Evolutionary conservation across 2,329 filamentous ascomycete genomes (phyloP).

Genomic region (Stagonosporopsis chrysanthemi): DNA sequence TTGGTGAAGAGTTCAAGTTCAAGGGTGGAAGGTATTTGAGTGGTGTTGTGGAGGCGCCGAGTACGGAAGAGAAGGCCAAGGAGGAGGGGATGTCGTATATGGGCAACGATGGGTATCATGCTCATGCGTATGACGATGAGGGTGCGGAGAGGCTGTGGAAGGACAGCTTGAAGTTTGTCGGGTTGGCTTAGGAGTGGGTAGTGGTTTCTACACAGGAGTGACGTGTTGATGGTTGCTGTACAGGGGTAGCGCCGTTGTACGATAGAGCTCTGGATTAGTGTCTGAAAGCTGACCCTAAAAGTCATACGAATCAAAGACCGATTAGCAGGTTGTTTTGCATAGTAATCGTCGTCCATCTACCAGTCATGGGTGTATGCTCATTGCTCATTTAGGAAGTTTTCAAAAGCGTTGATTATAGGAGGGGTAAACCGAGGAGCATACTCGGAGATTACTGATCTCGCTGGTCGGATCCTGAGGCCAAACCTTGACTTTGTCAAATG

Average conservation of each 20-base stretch:
- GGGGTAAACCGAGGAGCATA: not conserved
- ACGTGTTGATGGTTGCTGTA: too few species aligned
- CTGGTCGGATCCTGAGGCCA: too few species aligned
- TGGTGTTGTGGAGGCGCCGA: conserved; percentile 27
- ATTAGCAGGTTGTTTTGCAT: too few species aligned
- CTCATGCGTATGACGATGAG: conserved; percentile 36
- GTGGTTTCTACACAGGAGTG: not conserved
- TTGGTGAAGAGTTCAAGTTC: conserved; percentile 40
- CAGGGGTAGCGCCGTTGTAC: not conserved
- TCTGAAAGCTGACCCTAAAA: too few species aligned
- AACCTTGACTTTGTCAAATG: not conserved
- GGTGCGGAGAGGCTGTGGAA: conserved; percentile 44
- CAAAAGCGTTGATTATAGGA: not conserved
- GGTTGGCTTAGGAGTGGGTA: conserved; percentile 9
- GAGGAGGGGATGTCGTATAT: conserved; percentile 16
- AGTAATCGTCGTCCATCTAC: not conserved
- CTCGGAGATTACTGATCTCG: not conserved
- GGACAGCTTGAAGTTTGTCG: conserved; percentile 27
- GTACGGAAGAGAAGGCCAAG: conserved; percentile 16
- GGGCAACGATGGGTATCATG: conserved; percentile 27
- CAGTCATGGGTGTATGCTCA: not conserved
- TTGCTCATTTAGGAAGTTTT: not conserved
- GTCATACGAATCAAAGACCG: too few species aligned
- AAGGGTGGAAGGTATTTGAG: conserved; percentile 48
- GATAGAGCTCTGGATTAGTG: too few species aligned